Evolutionary conservation across 495 filamentous ascomycete genomes (phyloP).

Genomic region (Penicillium waksmanii): DNA sequence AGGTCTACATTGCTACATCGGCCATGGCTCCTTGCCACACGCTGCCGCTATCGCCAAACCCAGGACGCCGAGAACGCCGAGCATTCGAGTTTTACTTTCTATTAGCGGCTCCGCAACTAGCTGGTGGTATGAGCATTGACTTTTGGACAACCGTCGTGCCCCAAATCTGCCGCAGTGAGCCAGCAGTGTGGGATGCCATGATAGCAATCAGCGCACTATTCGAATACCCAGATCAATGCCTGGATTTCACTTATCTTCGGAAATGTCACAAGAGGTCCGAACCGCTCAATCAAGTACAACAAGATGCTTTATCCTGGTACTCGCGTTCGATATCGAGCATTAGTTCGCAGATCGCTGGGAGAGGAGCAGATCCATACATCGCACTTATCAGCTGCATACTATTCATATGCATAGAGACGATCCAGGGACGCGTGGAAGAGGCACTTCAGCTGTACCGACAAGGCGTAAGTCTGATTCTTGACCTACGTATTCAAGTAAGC

Average conservation of each 20-base stretch:
- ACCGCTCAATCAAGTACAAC: constrained; percentile 18
- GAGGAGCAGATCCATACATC: constrained; percentile 32
- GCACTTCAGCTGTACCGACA: constrained; percentile 30
- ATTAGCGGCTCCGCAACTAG: constrained; percentile 49
- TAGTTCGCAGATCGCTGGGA: constrained; percentile 34
- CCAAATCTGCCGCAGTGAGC: constrained; percentile 57
- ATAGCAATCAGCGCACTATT: constrained; percentile 55
- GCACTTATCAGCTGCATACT: constrained; percentile 56
- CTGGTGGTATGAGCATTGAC: constrained; percentile 47
- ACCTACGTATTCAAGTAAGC: constrained; percentile 21
- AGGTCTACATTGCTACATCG: background rate
- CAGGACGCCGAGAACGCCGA: constrained; percentile 34
- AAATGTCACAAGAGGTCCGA: background rate
- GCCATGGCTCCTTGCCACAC: constrained; percentile 2
- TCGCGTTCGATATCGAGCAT: constrained; percentile 41
- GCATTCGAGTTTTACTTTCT: constrained; percentile 58
- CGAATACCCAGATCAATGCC: constrained; percentile 31
- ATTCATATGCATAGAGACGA: constrained; percentile 57
- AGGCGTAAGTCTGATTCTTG: constrained; percentile 26
- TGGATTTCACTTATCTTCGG: constrained; percentile 24
- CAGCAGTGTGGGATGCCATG: constrained; percentile 59
- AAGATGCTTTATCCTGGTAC: constrained; percentile 38
- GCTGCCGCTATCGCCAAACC: constrained; percentile 14
- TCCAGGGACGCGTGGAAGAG: constrained; percentile 46
- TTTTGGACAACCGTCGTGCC: constrained; percentile 60